A percentile compares a stretch with the other conserved stretches of the same genome.
phyloP scores from a whole-genome alignment of 768 basidiomycete species.

The Calocybe indica region DNA sequence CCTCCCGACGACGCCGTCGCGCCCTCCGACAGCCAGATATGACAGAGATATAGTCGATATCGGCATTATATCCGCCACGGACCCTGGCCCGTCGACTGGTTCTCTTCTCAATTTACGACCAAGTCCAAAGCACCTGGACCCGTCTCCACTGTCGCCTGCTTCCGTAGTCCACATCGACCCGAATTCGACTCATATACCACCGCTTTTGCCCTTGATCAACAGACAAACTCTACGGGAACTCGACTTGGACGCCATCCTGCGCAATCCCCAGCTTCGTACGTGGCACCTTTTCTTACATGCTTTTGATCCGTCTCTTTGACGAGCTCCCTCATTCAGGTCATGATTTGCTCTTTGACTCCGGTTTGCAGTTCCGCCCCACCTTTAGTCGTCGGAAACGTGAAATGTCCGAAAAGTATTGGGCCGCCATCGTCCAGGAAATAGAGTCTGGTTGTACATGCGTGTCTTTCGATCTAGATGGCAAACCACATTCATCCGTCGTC shows the following conservation, averaged over 20 bases:
- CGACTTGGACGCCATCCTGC: conserved; percentile 78
- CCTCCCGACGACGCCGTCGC: conserved; percentile 8
- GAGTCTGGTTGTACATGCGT: conserved; percentile 80
- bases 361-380: conserved; percentile 76
- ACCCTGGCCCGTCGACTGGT: conserved; percentile 41
- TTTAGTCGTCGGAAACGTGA: conserved; percentile 69
- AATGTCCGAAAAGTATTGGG: conserved; percentile 80
- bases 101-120: conserved; percentile 29
- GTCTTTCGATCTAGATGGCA: conserved; percentile 59
- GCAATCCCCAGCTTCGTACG: conserved; percentile 88
- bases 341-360: conserved; percentile 84
- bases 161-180: conserved; percentile 35
- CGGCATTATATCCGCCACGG: conserved; percentile 33
- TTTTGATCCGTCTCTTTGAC: conserved; percentile 6
- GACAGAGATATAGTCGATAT: conserved; percentile 42
- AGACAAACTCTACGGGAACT: conserved; percentile 79
- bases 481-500: conserved; percentile 40
- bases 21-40: conserved; percentile 24
- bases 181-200: conserved; percentile 54
- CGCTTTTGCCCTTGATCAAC: conserved; percentile 73
- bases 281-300: conserved; percentile 19
- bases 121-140: conserved; percentile 10
- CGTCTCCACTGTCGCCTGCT: neutral
- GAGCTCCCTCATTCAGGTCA: conserved; percentile 47
- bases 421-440: conserved; percentile 71